These are phyloP conservation scores for Sporothrix brasiliensis DNA, from an alignment of 2,329 filamentous ascomycete species.

Conservation along the genomic window DNA sequence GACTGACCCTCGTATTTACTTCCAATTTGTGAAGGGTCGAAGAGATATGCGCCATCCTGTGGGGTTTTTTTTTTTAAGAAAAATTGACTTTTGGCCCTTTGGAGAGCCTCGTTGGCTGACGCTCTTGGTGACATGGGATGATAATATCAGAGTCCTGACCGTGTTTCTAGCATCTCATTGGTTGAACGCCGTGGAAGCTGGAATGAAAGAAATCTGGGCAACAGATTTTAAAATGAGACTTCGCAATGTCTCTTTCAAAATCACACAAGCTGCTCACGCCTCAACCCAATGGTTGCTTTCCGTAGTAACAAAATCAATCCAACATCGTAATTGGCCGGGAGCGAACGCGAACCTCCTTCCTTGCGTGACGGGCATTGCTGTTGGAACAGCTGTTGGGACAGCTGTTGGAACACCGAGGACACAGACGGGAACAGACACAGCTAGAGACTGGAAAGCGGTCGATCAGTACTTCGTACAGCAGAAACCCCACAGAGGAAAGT, in stretches of 20 bases:
- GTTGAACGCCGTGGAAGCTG: not conserved
- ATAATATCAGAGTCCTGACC: not conserved
- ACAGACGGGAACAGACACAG: not conserved
- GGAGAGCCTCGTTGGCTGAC: not conserved
- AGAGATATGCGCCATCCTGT: not conserved
- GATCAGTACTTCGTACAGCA: not conserved
- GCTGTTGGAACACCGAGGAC: not conserved
- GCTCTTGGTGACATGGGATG: not conserved
- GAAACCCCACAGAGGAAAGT: slow-evolving; percentile 10
- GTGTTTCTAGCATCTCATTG: not conserved
- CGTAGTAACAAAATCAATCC: not conserved
- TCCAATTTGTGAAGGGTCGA: not conserved
- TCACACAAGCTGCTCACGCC: not conserved
- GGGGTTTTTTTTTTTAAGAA: not conserved
- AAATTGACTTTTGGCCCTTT: no score
- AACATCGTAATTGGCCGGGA: not conserved
- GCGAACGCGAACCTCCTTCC: no score
- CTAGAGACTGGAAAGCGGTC: not conserved
- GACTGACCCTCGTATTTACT: not conserved
- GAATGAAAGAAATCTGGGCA: not conserved
- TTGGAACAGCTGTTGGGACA: not conserved
- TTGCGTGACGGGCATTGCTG: not conserved
- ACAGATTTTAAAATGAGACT: no score
- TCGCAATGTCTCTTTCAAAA: no score
- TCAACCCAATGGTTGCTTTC: not conserved